Conservation (phyloP, 2,329 filamentous ascomycete species). For the Aureobasidium sp. region DNA sequence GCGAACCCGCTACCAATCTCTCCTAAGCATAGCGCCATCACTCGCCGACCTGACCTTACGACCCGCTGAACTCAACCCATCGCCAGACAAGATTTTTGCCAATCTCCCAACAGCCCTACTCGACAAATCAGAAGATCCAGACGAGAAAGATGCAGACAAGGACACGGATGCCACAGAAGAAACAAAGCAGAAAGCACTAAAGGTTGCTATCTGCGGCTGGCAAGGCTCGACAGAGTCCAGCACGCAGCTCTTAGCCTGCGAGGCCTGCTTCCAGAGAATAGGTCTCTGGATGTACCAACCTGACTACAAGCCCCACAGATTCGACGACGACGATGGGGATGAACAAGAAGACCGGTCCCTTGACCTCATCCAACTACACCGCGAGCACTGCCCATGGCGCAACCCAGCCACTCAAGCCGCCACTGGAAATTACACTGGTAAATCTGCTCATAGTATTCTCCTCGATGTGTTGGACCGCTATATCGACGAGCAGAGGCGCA, state of each 20-base stretch:
- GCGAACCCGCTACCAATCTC: slow-evolving; percentile 21
- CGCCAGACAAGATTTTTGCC: slow-evolving; percentile 19
- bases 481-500: slow-evolving; percentile 25
- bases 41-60: slow-evolving; percentile 17
- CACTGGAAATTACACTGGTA: slow-evolving; percentile 24
- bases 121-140: slow-evolving; percentile 3
- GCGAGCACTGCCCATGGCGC: slow-evolving; percentile 32
- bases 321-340: slow-evolving; percentile 36
- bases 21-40: slow-evolving; percentile 21
- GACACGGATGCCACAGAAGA: background rate
- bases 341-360: slow-evolving; percentile 19
- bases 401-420: slow-evolving; percentile 26
- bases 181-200: slow-evolving; percentile 21
- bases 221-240: slow-evolving; percentile 49
- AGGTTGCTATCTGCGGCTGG: slow-evolving; percentile 40
- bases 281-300: slow-evolving; percentile 90
- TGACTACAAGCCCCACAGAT: slow-evolving; percentile 30
- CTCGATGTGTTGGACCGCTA: slow-evolving; percentile 25
- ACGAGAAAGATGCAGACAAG: background rate
- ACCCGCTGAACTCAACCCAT: slow-evolving; percentile 19
- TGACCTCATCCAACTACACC: slow-evolving; percentile 28
- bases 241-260: slow-evolving; percentile 68
- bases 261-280: slow-evolving; percentile 77
- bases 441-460: slow-evolving; percentile 27
- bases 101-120: slow-evolving; percentile 24